These are phyloP conservation scores for Daucus carota DNA, from an alignment of 129 eudicot genomes.

Conservation along the genomic window DNA sequence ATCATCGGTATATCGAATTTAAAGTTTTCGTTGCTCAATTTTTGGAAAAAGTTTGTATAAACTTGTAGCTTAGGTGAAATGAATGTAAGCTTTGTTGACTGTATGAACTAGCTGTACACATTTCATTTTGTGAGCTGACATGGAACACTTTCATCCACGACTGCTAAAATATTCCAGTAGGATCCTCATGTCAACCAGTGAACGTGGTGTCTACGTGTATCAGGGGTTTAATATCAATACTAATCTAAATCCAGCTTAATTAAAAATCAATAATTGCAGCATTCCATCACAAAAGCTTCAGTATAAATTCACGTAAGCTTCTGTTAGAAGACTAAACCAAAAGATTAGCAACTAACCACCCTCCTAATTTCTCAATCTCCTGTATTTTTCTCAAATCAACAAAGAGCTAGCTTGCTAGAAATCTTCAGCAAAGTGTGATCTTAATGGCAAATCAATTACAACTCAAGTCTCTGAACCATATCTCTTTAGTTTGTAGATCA, in stretches of 20 bases:
- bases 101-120: background rate
- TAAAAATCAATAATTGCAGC: background rate
- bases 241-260: background rate
- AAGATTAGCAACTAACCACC: background rate
- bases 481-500: slow-evolving; percentile 17
- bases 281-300: background rate
- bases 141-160: background rate
- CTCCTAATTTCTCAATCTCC: no score
- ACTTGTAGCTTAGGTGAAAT: no score
- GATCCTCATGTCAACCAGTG: background rate
- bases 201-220: background rate
- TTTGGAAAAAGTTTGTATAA: no score
- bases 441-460: slow-evolving; percentile 6
- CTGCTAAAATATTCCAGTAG: background rate
- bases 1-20: no score
- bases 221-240: background rate
- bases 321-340: background rate
- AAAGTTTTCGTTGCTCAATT: no score
- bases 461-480: slow-evolving; percentile 20
- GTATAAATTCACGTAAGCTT: background rate
- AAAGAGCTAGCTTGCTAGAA: no score
- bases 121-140: background rate
- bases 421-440: background rate
- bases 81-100: background rate
- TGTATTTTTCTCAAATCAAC: no score